Percentiles rank a stretch among this genome's conserved stretches.
These are phyloP conservation scores for Chalaropsis ovoidea DNA, from an alignment of 2,329 filamentous ascomycete species.

Conservation along the genomic window DNA sequence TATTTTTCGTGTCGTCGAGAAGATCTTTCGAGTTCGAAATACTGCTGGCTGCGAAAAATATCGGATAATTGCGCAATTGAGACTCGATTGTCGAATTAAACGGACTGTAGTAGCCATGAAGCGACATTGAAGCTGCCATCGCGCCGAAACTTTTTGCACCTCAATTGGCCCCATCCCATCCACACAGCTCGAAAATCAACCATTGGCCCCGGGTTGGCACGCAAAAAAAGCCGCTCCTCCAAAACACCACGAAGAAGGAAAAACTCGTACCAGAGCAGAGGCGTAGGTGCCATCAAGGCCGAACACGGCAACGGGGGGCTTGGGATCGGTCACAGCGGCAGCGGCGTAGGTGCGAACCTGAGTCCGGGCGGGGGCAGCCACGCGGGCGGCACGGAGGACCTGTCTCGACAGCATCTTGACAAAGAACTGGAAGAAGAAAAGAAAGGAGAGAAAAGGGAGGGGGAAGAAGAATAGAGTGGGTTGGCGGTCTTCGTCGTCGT, in stretches of 20 bases:
- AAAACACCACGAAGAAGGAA: not conserved
- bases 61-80: not conserved
- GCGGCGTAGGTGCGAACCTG: constrained; percentile 72
- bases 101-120: not conserved
- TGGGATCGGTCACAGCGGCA: constrained; percentile 58
- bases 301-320: constrained; percentile 83
- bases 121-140: not conserved
- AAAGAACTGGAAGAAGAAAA: constrained; percentile 3
- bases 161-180: constrained; percentile 7
- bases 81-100: not conserved
- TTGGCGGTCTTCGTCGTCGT: constrained; percentile 26
- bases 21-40: not conserved
- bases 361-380: constrained; percentile 50
- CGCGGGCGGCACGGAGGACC: constrained; percentile 46
- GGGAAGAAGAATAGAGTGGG: constrained; percentile 26
- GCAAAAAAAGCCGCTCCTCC: not conserved
- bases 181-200: constrained; percentile 4
- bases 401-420: constrained; percentile 49
- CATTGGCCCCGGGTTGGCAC: not conserved
- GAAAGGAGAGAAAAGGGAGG: constrained; percentile 29
- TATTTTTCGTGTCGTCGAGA: not conserved
- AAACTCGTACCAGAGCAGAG: constrained; percentile 76
- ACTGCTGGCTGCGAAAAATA: not conserved
- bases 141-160: constrained; percentile 8
- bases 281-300: constrained; percentile 97